Percentiles rank a stretch among this genome's conserved stretches.
These are phyloP conservation scores for Aspergillus nanangensis DNA, from an alignment of 495 filamentous ascomycete species.

Conservation along the genomic window DNA sequence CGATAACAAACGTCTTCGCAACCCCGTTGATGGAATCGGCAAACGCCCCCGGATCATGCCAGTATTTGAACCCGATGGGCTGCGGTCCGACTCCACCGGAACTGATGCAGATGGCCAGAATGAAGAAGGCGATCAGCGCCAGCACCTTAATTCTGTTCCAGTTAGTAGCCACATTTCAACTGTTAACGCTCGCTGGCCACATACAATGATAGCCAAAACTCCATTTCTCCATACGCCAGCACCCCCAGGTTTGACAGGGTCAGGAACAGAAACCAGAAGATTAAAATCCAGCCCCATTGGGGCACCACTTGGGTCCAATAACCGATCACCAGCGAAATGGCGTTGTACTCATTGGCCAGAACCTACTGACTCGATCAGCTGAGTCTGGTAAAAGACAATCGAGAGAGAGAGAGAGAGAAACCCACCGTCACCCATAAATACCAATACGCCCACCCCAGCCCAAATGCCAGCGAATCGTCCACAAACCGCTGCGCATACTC, in stretches of 20 bases:
- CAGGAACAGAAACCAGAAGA: constrained; percentile 56
- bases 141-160: constrained; percentile 39
- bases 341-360: constrained; percentile 49
- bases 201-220: constrained; percentile 41
- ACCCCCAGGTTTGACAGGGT: constrained; percentile 49
- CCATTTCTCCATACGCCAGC: constrained; percentile 62
- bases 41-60: constrained; percentile 67
- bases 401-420: background rate
- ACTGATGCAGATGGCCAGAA: constrained; percentile 62
- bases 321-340: constrained; percentile 39
- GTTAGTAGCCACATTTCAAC: background rate
- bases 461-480: constrained; percentile 49
- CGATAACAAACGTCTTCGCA: constrained; percentile 56
- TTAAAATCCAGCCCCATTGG: constrained; percentile 56
- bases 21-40: constrained; percentile 57
- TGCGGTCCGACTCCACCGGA: constrained; percentile 52
- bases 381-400: background rate
- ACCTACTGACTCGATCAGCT: constrained; percentile 22
- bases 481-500: constrained; percentile 54
- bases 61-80: constrained; percentile 60
- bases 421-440: constrained; percentile 50
- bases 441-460: constrained; percentile 56
- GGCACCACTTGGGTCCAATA: constrained; percentile 40
- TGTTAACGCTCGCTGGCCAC: background rate
- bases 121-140: constrained; percentile 63